Conservation (phyloP, 768 basidiomycete species). For the Sarcodon aspratus region DNA sequence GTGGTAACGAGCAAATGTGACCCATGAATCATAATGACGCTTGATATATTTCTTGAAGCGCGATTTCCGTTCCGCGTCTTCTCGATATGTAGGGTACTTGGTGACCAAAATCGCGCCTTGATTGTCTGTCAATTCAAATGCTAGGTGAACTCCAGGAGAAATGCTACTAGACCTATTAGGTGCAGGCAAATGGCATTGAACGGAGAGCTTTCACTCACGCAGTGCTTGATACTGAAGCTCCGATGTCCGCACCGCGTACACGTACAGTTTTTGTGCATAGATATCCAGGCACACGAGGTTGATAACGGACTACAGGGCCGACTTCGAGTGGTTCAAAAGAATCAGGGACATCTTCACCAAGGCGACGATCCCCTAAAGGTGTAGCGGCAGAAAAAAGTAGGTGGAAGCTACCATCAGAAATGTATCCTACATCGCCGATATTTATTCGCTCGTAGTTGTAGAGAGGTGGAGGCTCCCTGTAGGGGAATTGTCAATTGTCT, state of each 20-base stretch:
- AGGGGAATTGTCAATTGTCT: neutral
- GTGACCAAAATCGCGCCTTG: neutral
- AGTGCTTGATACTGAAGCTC: neutral
- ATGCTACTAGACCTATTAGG: neutral
- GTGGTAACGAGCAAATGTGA: neutral
- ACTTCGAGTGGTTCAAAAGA: neutral
- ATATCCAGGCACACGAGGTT: neutral
- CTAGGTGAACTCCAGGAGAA: neutral
- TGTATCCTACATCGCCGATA: constrained; percentile 6
- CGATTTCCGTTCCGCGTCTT: neutral
- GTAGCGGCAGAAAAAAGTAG: constrained; percentile 2
- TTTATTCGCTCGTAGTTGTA: neutral
- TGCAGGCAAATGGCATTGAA: neutral
- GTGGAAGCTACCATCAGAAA: constrained; percentile 1
- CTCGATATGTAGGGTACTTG: neutral
- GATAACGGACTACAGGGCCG: neutral
- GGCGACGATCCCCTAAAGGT: neutral
- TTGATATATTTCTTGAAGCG: neutral
- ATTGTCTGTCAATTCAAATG: neutral
- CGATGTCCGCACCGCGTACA: neutral
- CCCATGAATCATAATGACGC: neutral
- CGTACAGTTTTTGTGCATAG: neutral
- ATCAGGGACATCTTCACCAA: constrained; percentile 4
- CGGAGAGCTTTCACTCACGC: neutral
- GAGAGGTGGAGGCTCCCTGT: neutral